A percentile compares a stretch with the other conserved stretches of the same genome.
Evolutionary conservation across 495 filamentous ascomycete species (phyloP).

Genomic region (Evansstolkia leycettana): DNA sequence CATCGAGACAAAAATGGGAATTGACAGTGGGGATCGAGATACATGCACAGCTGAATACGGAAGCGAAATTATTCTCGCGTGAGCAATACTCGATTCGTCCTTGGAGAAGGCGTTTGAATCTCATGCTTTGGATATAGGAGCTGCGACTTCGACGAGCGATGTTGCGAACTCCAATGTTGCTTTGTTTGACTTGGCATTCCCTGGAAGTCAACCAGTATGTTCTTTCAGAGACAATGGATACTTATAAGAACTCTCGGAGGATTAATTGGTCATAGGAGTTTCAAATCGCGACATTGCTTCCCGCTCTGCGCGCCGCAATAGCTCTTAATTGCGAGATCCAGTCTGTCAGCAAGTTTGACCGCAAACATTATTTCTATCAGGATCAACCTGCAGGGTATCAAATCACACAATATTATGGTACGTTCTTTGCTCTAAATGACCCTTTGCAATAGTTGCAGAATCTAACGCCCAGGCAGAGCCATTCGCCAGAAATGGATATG

Average conservation of each 20-base stretch:
- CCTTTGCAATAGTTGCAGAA: background rate
- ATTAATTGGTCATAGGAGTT: slow-evolving; percentile 49
- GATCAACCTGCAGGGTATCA: slow-evolving; percentile 95
- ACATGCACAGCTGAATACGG: slow-evolving; percentile 88
- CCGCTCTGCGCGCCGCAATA: slow-evolving; percentile 78
- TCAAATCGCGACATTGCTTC: slow-evolving; percentile 71
- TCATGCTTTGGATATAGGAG: slow-evolving; percentile 26
- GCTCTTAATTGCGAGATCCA: slow-evolving; percentile 73
- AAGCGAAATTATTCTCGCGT: slow-evolving; percentile 72
- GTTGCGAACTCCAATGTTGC: slow-evolving; percentile 75
- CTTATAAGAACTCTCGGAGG: too few species aligned
- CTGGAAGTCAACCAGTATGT: slow-evolving; percentile 67
- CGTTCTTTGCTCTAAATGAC: background rate
- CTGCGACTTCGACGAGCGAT: slow-evolving; percentile 55
- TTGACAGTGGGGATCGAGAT: slow-evolving; percentile 94
- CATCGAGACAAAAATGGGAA: slow-evolving; percentile 51
- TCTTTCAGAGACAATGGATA: background rate
- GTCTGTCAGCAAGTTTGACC: slow-evolving; percentile 67
- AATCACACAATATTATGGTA: slow-evolving; percentile 88
- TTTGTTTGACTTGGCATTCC: slow-evolving; percentile 79
- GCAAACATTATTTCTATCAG: slow-evolving; percentile 98
- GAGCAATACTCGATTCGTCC: slow-evolving; percentile 6
- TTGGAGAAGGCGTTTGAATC: background rate
- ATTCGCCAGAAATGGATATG: slow-evolving; percentile 63
- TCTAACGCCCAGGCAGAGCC: slow-evolving; percentile 40